Conservation (phyloP, 768 basidiomycete species). For the Rossbeevera mucosa region DNA sequence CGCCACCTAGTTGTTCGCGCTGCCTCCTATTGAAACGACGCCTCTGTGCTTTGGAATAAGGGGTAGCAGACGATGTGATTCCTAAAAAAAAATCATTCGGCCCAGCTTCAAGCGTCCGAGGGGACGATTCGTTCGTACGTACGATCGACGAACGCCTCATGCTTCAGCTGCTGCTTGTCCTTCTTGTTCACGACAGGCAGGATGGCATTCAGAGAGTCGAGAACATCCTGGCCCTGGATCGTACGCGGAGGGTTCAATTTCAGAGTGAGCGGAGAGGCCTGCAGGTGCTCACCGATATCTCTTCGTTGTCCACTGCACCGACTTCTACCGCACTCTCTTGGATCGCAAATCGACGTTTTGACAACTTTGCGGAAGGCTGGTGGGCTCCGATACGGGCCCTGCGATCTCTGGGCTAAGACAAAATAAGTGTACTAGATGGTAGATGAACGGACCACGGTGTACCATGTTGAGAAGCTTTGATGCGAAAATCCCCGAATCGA, state of each 20-base stretch:
- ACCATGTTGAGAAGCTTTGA: constrained; percentile 17
- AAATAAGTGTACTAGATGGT: constrained; percentile 7
- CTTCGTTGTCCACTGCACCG: constrained; percentile 32
- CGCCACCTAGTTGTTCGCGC: constrained; percentile 53
- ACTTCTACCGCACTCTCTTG: constrained; percentile 47
- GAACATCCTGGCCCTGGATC: constrained; percentile 42
- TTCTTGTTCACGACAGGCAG: constrained; percentile 50
- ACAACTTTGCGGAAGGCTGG: constrained; percentile 46
- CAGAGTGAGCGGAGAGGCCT: neutral
- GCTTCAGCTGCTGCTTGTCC: constrained; percentile 60
- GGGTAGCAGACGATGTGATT: constrained; percentile 45
- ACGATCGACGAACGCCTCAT: constrained; percentile 69
- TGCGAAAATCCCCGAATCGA: neutral
- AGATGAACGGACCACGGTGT: neutral
- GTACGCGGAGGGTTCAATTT: neutral
- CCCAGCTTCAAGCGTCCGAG: neutral
- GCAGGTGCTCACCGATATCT: constrained; percentile 37
- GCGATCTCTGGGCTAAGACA: constrained; percentile 31
- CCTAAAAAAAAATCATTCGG: constrained; percentile 29
- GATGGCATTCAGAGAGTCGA: constrained; percentile 31
- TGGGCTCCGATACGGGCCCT: constrained; percentile 45
- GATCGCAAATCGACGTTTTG: constrained; percentile 46
- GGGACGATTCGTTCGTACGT: constrained; percentile 11
- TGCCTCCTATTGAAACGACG: constrained; percentile 68
- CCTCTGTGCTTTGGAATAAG: constrained; percentile 69